These are phyloP conservation scores for Lentinula aciculospora DNA, from an alignment of 768 basidiomycete genomes.

Conservation along the genomic window DNA sequence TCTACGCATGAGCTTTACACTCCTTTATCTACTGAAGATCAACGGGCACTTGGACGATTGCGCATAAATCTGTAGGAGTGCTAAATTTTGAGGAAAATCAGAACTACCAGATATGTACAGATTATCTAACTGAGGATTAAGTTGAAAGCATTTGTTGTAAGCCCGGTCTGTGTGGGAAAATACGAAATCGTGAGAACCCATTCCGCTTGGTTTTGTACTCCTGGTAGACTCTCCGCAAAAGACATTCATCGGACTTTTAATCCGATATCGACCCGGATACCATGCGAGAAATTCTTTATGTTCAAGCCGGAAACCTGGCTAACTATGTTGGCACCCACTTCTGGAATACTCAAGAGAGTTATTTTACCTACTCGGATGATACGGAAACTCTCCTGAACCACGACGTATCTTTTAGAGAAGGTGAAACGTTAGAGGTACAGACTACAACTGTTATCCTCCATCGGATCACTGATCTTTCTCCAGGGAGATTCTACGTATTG, in stretches of 20 bases:
- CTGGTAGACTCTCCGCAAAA: no score
- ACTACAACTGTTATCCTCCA: background rate
- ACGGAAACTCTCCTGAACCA: conserved; percentile 40
- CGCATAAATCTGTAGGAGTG: conserved; percentile 44
- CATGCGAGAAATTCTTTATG: conserved; percentile 77
- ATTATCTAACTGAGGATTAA: no score
- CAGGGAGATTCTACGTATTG: conserved; percentile 45
- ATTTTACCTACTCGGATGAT: conserved; percentile 46
- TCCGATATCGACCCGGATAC: no score
- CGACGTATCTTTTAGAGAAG: conserved; percentile 65
- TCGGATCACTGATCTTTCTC: background rate
- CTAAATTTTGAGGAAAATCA: no score
- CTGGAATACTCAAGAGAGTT: conserved; percentile 77
- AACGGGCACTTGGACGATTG: conserved; percentile 50
- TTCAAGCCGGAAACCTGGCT: conserved; percentile 64
- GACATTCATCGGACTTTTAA: no score
- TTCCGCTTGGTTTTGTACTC: no score
- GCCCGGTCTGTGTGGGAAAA: no score
- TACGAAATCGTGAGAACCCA: background rate
- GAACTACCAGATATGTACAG: no score
- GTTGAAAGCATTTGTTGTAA: no score
- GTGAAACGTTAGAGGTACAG: conserved; percentile 43
- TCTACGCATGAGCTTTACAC: conserved; percentile 24
- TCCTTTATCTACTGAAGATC: conserved; percentile 51
- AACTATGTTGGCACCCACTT: conserved; percentile 75